phyloP scores from a whole-genome alignment of 306 rosid genomes.

The Gleditsia sinensis region DNA sequence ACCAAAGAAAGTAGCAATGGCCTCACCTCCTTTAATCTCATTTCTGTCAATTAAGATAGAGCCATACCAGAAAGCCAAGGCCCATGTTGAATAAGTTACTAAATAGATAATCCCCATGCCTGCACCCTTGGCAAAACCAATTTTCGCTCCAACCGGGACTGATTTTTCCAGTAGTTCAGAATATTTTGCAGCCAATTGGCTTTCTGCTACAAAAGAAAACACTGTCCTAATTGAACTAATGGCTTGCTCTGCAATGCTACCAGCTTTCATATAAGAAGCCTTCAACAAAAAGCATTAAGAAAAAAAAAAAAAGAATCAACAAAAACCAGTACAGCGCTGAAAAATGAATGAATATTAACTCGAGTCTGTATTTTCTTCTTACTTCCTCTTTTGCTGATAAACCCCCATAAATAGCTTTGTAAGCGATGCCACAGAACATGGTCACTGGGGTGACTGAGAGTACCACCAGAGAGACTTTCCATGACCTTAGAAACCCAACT shows the following conservation, averaged over 20 bases:
- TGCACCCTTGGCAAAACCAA: slow-evolving; percentile 91
- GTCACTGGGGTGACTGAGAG: slow-evolving; percentile 82
- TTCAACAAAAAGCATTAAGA: slow-evolving; percentile 26
- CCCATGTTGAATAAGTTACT: slow-evolving; percentile 92
- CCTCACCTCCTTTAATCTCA: slow-evolving; percentile 74
- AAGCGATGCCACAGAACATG: slow-evolving; percentile 86
- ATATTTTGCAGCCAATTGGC: slow-evolving; percentile 63
- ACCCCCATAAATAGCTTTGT: slow-evolving; percentile 89
- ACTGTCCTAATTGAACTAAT: slow-evolving; percentile 89
- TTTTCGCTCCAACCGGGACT: slow-evolving; percentile 70
- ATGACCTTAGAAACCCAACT: slow-evolving; percentile 79
- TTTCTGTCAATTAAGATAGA: slow-evolving; percentile 55
- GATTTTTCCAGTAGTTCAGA: slow-evolving; percentile 54
- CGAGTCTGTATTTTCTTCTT: slow-evolving; percentile 25
- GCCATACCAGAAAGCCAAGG: slow-evolving; percentile 95
- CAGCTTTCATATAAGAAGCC: slow-evolving; percentile 83
- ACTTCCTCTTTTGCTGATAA: slow-evolving; percentile 87
- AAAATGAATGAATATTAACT: neutral
- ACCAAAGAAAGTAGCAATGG: slow-evolving; percentile 93
- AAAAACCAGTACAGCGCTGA: slow-evolving; percentile 13
- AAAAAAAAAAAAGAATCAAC: slow-evolving; percentile 21
- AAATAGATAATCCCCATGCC: slow-evolving; percentile 87
- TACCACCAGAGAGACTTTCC: slow-evolving; percentile 79
- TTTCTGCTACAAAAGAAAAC: slow-evolving; percentile 88
- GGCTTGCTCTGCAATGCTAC: slow-evolving; percentile 79